Conservation (phyloP, 257 asterid genomes). For the Leonotis leonurus region DNA sequence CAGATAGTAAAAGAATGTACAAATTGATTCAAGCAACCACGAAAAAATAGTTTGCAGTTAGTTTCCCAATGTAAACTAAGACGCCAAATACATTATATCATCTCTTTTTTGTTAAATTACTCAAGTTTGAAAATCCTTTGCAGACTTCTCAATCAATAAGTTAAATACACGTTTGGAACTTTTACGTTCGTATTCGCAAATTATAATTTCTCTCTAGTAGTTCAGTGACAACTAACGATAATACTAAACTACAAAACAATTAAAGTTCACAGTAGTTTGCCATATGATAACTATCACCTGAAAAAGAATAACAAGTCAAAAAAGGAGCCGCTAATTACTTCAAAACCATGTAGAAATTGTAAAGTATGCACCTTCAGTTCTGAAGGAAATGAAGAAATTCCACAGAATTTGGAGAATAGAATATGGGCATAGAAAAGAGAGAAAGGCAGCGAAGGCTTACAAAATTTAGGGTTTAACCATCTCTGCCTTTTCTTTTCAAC, state of each 20-base stretch:
- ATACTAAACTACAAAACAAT: not conserved
- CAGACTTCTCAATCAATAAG: not conserved
- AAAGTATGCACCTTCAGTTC: not conserved
- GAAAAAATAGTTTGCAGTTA: not conserved
- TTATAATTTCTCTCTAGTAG: not conserved
- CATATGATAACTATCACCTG: not conserved
- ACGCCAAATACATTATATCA: not conserved
- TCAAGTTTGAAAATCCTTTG: too few relatives aligned
- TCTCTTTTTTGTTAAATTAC: not conserved
- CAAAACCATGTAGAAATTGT: not conserved
- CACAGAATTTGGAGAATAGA: not conserved
- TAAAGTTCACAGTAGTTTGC: not conserved
- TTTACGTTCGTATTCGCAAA: not conserved
- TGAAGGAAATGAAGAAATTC: not conserved
- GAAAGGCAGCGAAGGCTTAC: not conserved
- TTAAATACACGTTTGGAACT: not conserved
- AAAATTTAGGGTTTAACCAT: conserved; percentile 7
- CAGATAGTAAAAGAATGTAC: not conserved
- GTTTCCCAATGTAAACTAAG: not conserved
- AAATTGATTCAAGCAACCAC: not conserved
- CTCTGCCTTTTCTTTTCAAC: not conserved
- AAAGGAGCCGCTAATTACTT: not conserved
- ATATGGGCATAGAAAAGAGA: not conserved
- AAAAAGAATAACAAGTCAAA: not conserved
- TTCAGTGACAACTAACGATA: not conserved